A percentile compares a stretch with the other conserved stretches of the same genome.
These are phyloP conservation scores for Russula emetica DNA, from an alignment of 768 basidiomycete genomes.

Conservation along the genomic window DNA sequence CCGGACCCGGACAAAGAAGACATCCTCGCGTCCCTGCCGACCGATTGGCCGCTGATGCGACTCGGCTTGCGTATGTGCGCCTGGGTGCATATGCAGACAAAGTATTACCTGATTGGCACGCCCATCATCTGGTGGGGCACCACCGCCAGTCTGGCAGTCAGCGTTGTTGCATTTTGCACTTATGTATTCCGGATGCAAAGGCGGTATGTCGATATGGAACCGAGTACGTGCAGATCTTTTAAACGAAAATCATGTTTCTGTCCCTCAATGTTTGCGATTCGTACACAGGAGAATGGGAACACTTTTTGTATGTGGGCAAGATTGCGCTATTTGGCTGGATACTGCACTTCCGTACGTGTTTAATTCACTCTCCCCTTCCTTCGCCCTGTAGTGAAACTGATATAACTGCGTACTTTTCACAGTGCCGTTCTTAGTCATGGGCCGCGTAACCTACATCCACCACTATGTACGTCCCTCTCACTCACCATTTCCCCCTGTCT, in stretches of 20 bases:
- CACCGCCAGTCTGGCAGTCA: conserved; percentile 57
- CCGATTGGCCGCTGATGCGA: conserved; percentile 90
- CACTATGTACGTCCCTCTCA: conserved; percentile 68
- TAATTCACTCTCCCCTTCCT: neutral
- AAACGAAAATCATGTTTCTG: neutral
- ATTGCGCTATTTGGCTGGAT: conserved; percentile 89
- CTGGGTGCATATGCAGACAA: conserved; percentile 82
- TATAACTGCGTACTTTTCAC: conserved; percentile 5
- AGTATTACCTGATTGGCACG: conserved; percentile 93
- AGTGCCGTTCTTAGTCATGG: conserved; percentile 99
- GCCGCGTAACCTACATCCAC: conserved; percentile 92
- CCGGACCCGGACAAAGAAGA: conserved; percentile 99
- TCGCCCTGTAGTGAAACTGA: neutral
- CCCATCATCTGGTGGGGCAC: conserved; percentile 91
- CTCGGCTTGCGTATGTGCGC: conserved; percentile 96
- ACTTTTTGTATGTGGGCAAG: conserved; percentile 90
- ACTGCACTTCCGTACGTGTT: conserved; percentile 75
- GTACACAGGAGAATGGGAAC: conserved; percentile 79
- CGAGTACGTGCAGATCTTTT: conserved; percentile 47
- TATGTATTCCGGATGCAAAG: conserved; percentile 84
- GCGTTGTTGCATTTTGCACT: conserved; percentile 48
- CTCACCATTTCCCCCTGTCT: neutral
- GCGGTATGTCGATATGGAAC: conserved; percentile 87
- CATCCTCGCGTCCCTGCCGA: conserved; percentile 87
- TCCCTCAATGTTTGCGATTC: neutral